Evolutionary conservation across 2,329 filamentous ascomycete genomes (phyloP), one percentile per base, ranked within the genome.

Genomic region (Basipetospora sp.): DNA sequence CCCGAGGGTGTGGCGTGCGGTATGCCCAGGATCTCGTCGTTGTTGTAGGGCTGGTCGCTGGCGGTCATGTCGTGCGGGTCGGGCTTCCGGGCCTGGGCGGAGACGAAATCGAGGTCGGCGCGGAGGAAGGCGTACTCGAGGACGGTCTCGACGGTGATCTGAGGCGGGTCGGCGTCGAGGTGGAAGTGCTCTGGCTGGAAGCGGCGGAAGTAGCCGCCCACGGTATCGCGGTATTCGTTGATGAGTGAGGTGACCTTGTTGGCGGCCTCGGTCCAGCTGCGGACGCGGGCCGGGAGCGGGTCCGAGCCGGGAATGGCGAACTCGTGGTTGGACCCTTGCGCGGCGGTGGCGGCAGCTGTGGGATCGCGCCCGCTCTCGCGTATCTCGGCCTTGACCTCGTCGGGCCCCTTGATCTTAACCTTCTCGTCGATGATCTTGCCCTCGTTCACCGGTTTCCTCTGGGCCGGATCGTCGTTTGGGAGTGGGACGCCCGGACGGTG

Each of bases 201-300:
- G 31, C 90, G 77, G 42, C 82, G 75, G 53, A 94, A 98, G 59
- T 98, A 98, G 22, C 90, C 90, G 34, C 90, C 90, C 5, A 98
- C 80, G 0, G 84, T 78, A 42, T 76, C 71, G 53, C 77, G 81
- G 75, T 93, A 98, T 39, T 79, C 72, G 27, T 70, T 63, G 18
- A 94, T 70, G 8, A 96, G 66, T 13, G 69, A 65, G 40, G 65
- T 71, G 55, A 93, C 79, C 36, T 94, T 62, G 39, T 74, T 63
- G 40, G 77, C 63, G 10, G 82, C 36, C 8, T 28, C 22, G 4
- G 27, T 14, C 11, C n/a, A 28, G 48, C 78, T 70, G 27, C 64
- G 66, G 14, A 62, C 62, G 37, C 68, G 63, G 26, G 65, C 61
- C 3, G 71, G 62, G 1, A 67, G 61, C 2, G 70, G 58, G 30